Evolutionary conservation across 2,329 filamentous ascomycete genomes (phyloP).

Genomic region (Sclerotiophoma versabilis): DNA sequence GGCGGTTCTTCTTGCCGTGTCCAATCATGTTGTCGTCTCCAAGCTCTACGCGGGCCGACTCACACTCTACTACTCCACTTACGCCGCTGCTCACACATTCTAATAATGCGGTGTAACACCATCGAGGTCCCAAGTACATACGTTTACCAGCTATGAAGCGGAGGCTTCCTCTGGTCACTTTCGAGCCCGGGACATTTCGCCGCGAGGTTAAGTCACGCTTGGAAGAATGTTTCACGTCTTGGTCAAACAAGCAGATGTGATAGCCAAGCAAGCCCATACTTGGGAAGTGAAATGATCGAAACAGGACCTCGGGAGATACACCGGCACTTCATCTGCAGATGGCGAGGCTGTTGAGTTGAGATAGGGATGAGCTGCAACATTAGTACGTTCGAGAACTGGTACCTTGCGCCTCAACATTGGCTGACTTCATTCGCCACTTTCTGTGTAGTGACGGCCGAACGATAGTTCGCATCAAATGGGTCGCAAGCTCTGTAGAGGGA

Average conservation of each 20-base stretch:
- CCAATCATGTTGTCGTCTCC: background rate
- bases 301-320: background rate
- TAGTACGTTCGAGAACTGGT: background rate
- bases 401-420: slow-evolving; percentile 19
- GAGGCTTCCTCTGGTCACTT: background rate
- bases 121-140: background rate
- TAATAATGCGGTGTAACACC: slow-evolving; percentile 13
- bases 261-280: background rate
- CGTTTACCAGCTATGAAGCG: background rate
- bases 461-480: background rate
- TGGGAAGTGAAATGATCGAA: background rate
- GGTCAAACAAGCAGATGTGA: background rate
- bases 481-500: background rate
- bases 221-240: slow-evolving; percentile 3
- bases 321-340: background rate
- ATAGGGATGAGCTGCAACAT: slow-evolving; percentile 1
- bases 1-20: background rate
- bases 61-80: slow-evolving; percentile 8
- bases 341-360: slow-evolving; percentile 9
- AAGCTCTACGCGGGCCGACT: slow-evolving; percentile 4
- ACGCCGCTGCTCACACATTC: slow-evolving; percentile 9
- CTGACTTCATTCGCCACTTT: background rate
- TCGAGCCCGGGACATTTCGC: background rate
- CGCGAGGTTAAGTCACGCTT: background rate
- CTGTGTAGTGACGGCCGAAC: background rate